Base-by-base conservation (phyloP, 73 alveolate genomes). In the Uronychia setigera region DNA sequence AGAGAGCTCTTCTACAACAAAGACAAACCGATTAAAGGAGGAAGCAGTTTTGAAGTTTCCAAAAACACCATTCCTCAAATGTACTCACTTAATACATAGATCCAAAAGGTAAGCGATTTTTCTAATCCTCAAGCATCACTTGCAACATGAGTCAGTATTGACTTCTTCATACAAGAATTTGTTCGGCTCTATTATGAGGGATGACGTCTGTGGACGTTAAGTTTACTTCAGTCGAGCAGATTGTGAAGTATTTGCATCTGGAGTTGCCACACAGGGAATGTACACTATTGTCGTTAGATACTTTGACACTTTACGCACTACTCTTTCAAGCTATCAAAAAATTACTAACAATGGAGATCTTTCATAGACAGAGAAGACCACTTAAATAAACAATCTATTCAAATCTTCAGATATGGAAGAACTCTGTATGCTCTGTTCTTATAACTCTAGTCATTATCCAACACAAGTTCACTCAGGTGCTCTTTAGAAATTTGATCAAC, bases 1-100 rank as follows among this genome's bases (percentile, higher is more conserved):
- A 78, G 92, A 57, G 92, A 86, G 78, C 29, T 86, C 79, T 59
- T 79, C 84, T 58, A 59, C 29, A 86, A 86, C 59, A 31, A 57
- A 25, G 30, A 58, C 31, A 86, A 60, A 31, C 31, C 14, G 31
- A 79, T 86, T 33, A 26, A 13, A 33, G 74, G 60, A 5, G 57
- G 29, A 26, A 33, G 57, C 60, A 27, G 81, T 25, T 86, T 86
- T 79, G 29, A 79, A 32, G 88, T n/a, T 26, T 77, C 84, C 0
- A 35, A 58, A 26, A 28, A 46, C 27, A 26, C n/a, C 5, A 67
- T 79, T 0, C 29, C 33, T 57, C 29, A 29, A 26, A 57, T 86
- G 88, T 79, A 60, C 77, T 29, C 29, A 0, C 33, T 30, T 28
- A 32, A 58, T 1, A 59, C 58, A 27, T 0, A 59, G 29, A 29